Evolutionary conservation across 805 yeast species (phyloP).

Genomic region (Saturnispora zaruensis): DNA sequence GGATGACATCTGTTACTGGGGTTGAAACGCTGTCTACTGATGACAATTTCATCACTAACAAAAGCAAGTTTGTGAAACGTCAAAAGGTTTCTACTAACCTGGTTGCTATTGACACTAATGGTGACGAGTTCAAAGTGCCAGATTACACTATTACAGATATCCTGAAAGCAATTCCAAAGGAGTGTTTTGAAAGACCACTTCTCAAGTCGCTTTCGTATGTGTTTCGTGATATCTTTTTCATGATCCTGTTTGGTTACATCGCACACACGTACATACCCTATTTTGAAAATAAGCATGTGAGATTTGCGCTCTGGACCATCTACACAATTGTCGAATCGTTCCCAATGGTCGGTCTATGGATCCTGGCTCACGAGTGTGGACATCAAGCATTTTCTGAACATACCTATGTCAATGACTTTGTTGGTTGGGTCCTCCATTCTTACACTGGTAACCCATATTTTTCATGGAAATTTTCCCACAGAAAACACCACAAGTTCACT

Average conservation of each 20-base stretch:
- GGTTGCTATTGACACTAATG: conserved; percentile 43
- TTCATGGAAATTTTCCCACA: conserved; percentile 53
- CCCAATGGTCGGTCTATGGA: conserved; percentile 54
- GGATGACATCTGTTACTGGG: background rate
- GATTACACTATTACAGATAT: conserved; percentile 53
- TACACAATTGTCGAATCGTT: conserved; percentile 35
- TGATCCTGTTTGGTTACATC: conserved; percentile 35
- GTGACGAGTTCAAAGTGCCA: conserved; percentile 51
- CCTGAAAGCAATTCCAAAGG: conserved; percentile 49
- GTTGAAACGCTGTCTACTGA: background rate
- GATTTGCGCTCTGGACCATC: conserved; percentile 36
- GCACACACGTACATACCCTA: conserved; percentile 38
- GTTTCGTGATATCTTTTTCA: conserved; percentile 40
- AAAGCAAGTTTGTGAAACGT: background rate
- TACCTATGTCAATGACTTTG: conserved; percentile 41
- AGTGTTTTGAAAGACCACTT: conserved; percentile 49
- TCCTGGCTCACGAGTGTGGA: conserved; percentile 58
- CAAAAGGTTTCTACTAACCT: conserved; percentile 10
- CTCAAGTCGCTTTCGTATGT: conserved; percentile 44
- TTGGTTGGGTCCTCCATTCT: conserved; percentile 56
- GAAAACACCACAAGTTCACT: conserved; percentile 56
- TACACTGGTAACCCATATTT: conserved; percentile 51
- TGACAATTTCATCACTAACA: background rate
- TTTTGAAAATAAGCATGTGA: conserved; percentile 26
- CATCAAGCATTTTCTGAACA: conserved; percentile 55